phyloP scores from a whole-genome alignment of 257 asterid species.

The Solanum verrucosum region DNA sequence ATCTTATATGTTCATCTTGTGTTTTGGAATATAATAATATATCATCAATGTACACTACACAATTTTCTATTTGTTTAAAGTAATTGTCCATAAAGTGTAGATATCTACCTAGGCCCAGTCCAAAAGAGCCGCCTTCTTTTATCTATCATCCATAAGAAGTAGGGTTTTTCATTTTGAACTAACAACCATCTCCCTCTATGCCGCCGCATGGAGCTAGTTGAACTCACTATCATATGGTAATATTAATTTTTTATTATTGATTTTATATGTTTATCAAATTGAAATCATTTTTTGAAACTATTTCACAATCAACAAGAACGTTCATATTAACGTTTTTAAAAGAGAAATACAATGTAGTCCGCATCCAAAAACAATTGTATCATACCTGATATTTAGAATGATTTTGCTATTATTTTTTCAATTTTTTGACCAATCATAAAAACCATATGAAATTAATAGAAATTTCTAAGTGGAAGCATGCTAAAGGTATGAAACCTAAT shows the following conservation, averaged over 20 bases:
- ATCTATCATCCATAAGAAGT: neutral
- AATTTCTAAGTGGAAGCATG: neutral
- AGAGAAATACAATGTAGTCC: neutral
- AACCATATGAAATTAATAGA: neutral
- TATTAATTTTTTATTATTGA: neutral
- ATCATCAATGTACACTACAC: too few relatives aligned
- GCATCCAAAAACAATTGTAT: neutral
- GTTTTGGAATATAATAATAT: too few relatives aligned
- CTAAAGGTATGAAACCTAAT: neutral
- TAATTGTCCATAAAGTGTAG: too few relatives aligned
- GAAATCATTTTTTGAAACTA: neutral
- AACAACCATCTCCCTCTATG: neutral
- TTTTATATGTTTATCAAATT: too few relatives aligned
- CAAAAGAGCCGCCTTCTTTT: too few relatives aligned
- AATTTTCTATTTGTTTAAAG: too few relatives aligned
- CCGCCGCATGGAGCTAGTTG: neutral
- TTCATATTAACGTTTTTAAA: neutral
- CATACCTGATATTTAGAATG: neutral
- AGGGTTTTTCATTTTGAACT: neutral
- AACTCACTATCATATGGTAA: neutral
- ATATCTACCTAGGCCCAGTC: too few relatives aligned
- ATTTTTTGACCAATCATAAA: neutral
- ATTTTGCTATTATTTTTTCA: too few relatives aligned
- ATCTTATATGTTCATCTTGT: too few relatives aligned
- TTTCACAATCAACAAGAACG: neutral